Evolutionary conservation across 2,329 filamentous ascomycete genomes (phyloP).

Genomic region (Zymoseptoria passerinii): DNA sequence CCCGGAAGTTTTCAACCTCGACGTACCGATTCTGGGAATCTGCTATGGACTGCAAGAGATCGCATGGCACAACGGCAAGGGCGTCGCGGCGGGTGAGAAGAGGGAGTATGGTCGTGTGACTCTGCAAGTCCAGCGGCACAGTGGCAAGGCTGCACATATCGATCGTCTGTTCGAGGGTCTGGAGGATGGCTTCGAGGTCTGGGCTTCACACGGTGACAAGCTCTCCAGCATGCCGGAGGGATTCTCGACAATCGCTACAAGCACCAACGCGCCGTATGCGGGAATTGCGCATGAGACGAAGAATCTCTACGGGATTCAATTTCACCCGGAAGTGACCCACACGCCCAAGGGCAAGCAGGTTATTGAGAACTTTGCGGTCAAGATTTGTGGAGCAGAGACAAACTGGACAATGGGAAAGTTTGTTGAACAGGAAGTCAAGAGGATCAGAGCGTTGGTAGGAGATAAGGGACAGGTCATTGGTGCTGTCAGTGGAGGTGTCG

Average conservation of each 20-base stretch:
- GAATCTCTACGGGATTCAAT: slow-evolving; percentile 75
- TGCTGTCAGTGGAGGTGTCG: slow-evolving; percentile 75
- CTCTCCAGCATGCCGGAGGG: slow-evolving; percentile 62
- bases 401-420: slow-evolving; percentile 87
- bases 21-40: slow-evolving; percentile 53
- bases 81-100: slow-evolving; percentile 59
- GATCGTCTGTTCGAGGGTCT: slow-evolving; percentile 73
- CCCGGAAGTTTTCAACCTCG: slow-evolving; percentile 69
- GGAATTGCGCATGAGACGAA: slow-evolving; percentile 65
- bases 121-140: slow-evolving; percentile 52
- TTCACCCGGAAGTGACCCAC: slow-evolving; percentile 79
- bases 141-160: slow-evolving; percentile 52
- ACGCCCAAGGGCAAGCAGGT: slow-evolving; percentile 62
- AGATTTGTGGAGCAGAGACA: slow-evolving; percentile 67
- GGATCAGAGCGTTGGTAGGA: slow-evolving; percentile 77
- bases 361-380: slow-evolving; percentile 73
- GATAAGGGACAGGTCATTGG: slow-evolving; percentile 73
- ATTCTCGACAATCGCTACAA: slow-evolving; percentile 67
- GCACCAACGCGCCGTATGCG: slow-evolving; percentile 68
- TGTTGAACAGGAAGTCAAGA: slow-evolving; percentile 65
- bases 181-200: slow-evolving; percentile 61
- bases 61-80: slow-evolving; percentile 59
- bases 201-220: slow-evolving; percentile 89
- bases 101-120: slow-evolving; percentile 65
- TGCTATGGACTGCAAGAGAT: slow-evolving; percentile 65